Percentiles rank a stretch among this genome's conserved stretches.
These are phyloP conservation scores for Rhodosporidiobolus sp. DNA, from an alignment of 768 basidiomycete genomes.

Conservation along the genomic window DNA sequence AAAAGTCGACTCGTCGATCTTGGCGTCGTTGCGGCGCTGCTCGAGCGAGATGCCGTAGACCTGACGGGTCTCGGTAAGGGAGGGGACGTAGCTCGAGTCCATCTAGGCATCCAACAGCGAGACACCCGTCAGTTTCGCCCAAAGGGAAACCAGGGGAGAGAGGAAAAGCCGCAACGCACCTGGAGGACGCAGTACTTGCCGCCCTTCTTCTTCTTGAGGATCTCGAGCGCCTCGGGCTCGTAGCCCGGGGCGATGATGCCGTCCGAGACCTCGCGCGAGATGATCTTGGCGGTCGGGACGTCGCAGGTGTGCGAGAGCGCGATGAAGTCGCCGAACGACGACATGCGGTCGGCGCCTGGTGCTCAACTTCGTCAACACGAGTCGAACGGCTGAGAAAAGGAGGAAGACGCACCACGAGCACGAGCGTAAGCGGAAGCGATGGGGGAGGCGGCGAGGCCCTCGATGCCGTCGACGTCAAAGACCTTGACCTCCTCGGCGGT, in stretches of 20 bases:
- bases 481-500: conserved; percentile 83
- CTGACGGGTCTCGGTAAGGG: conserved; percentile 82
- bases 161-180: conserved; percentile 52
- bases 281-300: conserved; percentile 88
- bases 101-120: conserved; percentile 58
- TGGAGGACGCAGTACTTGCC: conserved; percentile 98
- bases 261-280: conserved; percentile 98
- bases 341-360: conserved; percentile 94
- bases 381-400: neutral
- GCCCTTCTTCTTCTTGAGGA: conserved; percentile 91
- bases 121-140: neutral
- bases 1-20: conserved; percentile 77
- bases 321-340: conserved; percentile 98
- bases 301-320: conserved; percentile 91
- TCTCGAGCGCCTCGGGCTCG: conserved; percentile 76
- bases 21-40: conserved; percentile 84
- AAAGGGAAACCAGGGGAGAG: neutral
- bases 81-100: conserved; percentile 75
- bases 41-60: conserved; percentile 89
- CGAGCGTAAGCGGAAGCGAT: conserved; percentile 92
- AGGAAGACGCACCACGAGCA: conserved; percentile 66
- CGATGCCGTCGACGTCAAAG: conserved; percentile 93
- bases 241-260: conserved; percentile 97
- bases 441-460: conserved; percentile 77
- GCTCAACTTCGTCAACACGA: no score